Evolutionary conservation across 441 rosid genomes (phyloP), one percentile per base, ranked within the genome.

Genomic region (Pelargonium cotyledonis): DNA sequence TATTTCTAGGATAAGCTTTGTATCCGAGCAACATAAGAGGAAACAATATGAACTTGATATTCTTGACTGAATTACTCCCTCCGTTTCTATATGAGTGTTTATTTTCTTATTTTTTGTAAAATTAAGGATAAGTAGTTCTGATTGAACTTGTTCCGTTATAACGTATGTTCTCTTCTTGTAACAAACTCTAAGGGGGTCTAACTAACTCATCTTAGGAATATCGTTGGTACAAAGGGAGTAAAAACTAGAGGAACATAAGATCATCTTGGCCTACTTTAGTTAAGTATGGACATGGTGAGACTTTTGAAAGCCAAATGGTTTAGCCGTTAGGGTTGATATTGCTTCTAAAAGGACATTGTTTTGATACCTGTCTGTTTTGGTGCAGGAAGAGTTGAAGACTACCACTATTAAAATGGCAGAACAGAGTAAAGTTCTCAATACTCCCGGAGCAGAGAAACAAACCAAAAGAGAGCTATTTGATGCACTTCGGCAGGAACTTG

Each of bases 361-460:
- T 4, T 43, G 47, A 38, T 53, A 58, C 15, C 5, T 69, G 19
- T 16, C 69, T 43, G 43, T 29, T 69, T 66, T 74, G 47, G 47
- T 19, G 60, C 78, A 93, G 97, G 99, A 89, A 77, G 97, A 95
- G 80, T 76, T 95, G 69, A 95, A 90, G 88, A 90, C 78, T 68
- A 87, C 90, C 35, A 85, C 99, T n/a, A 89, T 91, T 66, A 88
- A 82, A 77, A 90, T 91, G 99, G 97, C 88, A 0, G 96, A 88
- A 70, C 91, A 89, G 77, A 91, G 96, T 78, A 95, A 84, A 85
- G 97, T 95, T 68, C 88, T 95, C 8, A 95, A 88, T 73, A 88
- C 92, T 29, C 91, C 96, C 47, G 99, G 97, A n/a, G 97, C 97
- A 11, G 97, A 95, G 84, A 95, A 95, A 73, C 99, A 91, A 82